Percentiles rank a stretch among this genome's conserved stretches.
These are phyloP conservation scores for Lipomyces lipofer DNA, from an alignment of 805 yeast species.

Conservation along the genomic window DNA sequence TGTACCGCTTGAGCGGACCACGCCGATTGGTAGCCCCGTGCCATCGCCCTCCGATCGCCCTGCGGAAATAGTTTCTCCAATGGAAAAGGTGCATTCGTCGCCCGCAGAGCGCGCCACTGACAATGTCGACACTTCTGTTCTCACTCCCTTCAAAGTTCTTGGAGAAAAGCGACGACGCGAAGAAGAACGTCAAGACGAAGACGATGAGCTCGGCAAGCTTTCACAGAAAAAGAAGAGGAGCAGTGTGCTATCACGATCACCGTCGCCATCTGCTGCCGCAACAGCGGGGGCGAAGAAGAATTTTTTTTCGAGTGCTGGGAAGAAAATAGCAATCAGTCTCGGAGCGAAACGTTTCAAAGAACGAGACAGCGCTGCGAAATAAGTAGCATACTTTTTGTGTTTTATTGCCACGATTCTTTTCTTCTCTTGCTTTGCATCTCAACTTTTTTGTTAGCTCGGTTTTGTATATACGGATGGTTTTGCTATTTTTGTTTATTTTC, in stretches of 20 bases:
- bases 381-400: too few species aligned
- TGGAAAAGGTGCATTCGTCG: neutral
- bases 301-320: slow-evolving; percentile 4
- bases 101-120: neutral
- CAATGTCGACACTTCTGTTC: neutral
- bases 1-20: neutral
- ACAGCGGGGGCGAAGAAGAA: slow-evolving; percentile 5
- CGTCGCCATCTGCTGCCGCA: neutral
- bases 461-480: too few species aligned
- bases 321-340: slow-evolving; percentile 8
- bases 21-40: neutral
- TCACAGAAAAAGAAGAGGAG: slow-evolving; percentile 11
- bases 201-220: slow-evolving; percentile 23
- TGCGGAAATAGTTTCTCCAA: neutral
- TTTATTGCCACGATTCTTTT: too few species aligned
- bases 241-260: neutral
- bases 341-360: slow-evolving; percentile 10
- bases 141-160: slow-evolving; percentile 1
- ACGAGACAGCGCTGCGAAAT: too few species aligned
- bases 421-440: too few species aligned
- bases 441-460: too few species aligned
- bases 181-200: slow-evolving; percentile 22
- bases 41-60: neutral
- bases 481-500: too few species aligned
- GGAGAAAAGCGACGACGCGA: slow-evolving; percentile 28